Evolutionary conservation across 257 asterid genomes (phyloP).

Genomic region (Gentiana straminea): DNA sequence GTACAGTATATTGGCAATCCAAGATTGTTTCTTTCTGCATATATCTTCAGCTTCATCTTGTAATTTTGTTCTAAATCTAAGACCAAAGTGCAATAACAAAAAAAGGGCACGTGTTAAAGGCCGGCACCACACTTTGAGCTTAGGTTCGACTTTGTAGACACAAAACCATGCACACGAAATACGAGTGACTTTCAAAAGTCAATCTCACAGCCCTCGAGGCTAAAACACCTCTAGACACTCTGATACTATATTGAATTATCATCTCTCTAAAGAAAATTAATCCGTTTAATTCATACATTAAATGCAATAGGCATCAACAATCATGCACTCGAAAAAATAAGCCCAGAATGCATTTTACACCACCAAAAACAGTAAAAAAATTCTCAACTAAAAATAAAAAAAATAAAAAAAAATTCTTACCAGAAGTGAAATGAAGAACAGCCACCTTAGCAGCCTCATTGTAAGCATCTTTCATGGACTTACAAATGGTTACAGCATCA

Average conservation of each 20-base stretch:
- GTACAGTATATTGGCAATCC: slow-evolving; percentile 13
- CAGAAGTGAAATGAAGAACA: slow-evolving; percentile 33
- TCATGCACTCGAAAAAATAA: background rate
- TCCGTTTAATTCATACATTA: too few relatives aligned
- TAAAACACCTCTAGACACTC: too few relatives aligned
- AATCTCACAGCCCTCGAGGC: too few relatives aligned
- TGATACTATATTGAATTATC: too few relatives aligned
- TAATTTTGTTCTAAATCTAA: slow-evolving; percentile 12
- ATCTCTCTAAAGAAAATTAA: too few relatives aligned
- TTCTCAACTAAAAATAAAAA: background rate
- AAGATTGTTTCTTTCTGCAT: slow-evolving; percentile 24
- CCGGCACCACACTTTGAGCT: too few relatives aligned
- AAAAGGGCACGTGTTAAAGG: too few relatives aligned
- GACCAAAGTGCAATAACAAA: background rate
- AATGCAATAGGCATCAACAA: too few relatives aligned
- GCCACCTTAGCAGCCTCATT: slow-evolving; percentile 39
- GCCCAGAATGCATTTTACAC: background rate
- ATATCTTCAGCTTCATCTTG: slow-evolving; percentile 32
- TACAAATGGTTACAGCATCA: slow-evolving; percentile 17
- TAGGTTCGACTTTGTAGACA: too few relatives aligned
- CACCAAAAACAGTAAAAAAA: background rate
- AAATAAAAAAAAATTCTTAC: slow-evolving; percentile 9
- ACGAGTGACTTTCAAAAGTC: too few relatives aligned
- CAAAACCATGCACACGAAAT: too few relatives aligned
- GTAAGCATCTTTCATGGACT: slow-evolving; percentile 34